A percentile compares a stretch with the other conserved stretches of the same genome.
Conservation (phyloP, 2,329 filamentous ascomycete genomes). For the Sphaerostilbella broomeana region DNA sequence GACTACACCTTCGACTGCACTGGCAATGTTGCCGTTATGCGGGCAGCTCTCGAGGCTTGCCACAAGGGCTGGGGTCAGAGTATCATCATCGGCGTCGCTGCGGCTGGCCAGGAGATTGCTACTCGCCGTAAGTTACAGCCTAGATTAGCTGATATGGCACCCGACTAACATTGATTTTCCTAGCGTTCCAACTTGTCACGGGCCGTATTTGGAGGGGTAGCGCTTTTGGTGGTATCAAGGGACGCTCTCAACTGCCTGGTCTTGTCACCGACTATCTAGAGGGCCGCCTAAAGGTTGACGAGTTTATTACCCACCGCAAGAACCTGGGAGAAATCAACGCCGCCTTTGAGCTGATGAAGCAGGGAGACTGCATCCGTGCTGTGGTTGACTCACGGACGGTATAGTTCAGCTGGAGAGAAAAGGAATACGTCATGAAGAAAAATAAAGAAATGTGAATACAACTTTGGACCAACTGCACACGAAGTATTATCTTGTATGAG, state of each 20-base stretch:
- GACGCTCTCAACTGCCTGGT: constrained; percentile 80
- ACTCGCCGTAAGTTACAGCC: constrained; percentile 70
- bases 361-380: constrained; percentile 92
- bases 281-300: constrained; percentile 91
- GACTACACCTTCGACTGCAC: constrained; percentile 99
- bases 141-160: too few relatives aligned
- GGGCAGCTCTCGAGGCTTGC: constrained; percentile 90
- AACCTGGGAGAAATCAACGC: constrained; percentile 75
- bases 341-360: constrained; percentile 91
- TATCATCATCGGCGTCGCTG: constrained; percentile 95
- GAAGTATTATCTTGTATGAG: too few relatives aligned
- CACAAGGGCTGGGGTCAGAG: constrained; percentile 99
- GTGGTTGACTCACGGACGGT: constrained; percentile 63
- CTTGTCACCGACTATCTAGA: constrained; percentile 86
- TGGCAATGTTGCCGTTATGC: constrained; percentile 93
- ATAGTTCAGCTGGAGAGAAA: constrained; percentile 15
- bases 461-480: neutral
- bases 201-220: constrained; percentile 97
- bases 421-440: neutral
- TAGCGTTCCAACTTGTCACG: constrained; percentile 97
- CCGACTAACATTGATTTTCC: constrained; percentile 22
- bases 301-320: constrained; percentile 98
- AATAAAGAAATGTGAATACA: neutral
- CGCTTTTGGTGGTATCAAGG: constrained; percentile 97
- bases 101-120: constrained; percentile 89